phyloP scores from a whole-genome alignment of 1,139 yeast genomes.

The Saccharomyces hybrid region DNA sequence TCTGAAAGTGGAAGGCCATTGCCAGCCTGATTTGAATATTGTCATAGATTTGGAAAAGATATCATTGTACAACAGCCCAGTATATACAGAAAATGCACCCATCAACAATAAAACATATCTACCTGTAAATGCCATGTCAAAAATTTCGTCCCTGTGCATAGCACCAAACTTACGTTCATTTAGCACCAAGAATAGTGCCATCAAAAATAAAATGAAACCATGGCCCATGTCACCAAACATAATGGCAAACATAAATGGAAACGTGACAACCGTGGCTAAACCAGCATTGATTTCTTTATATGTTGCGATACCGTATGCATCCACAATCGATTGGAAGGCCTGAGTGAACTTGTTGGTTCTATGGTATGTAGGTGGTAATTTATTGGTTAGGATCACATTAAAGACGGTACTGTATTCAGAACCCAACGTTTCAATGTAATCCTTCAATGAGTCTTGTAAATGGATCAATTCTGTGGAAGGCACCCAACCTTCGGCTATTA shows the following conservation, averaged over 20 bases:
- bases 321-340: conserved; percentile 71
- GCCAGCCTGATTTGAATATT: conserved; percentile 65
- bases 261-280: conserved; percentile 67
- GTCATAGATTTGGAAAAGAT: conserved; percentile 72
- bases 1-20: conserved; percentile 55
- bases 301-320: conserved; percentile 72
- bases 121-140: conserved; percentile 74
- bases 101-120: conserved; percentile 63
- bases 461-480: conserved; percentile 48
- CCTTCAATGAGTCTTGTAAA: conserved; percentile 33
- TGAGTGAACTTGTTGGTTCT: conserved; percentile 68
- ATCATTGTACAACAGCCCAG: conserved; percentile 72
- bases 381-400: conserved; percentile 55
- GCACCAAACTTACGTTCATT: conserved; percentile 52
- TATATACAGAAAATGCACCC: conserved; percentile 74
- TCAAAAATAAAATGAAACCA: conserved; percentile 56
- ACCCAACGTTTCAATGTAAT: conserved; percentile 32
- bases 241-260: conserved; percentile 81
- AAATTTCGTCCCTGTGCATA: conserved; percentile 68
- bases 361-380: conserved; percentile 72
- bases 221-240: conserved; percentile 88
- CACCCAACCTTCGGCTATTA: conserved; percentile 76
- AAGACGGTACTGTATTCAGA: conserved; percentile 54
- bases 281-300: conserved; percentile 79
- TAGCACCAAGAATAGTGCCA: conserved; percentile 50